Evolutionary conservation across 2,329 filamentous ascomycete species (phyloP), one percentile per base, ranked within the genome.

Genomic region (Claviceps paspali): DNA sequence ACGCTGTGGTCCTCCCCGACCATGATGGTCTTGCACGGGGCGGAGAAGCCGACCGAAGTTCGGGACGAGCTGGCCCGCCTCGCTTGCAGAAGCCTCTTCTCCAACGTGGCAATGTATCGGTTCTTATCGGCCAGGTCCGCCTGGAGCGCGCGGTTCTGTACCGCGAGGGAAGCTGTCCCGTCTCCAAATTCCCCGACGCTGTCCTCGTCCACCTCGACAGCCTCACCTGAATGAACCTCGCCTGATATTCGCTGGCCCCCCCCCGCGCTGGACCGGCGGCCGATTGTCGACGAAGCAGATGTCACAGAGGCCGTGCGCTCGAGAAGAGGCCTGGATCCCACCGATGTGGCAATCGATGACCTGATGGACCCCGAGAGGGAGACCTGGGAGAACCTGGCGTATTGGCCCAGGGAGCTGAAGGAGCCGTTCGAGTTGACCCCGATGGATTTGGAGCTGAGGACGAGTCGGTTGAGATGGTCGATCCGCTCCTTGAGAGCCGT

Each of bases 401-500:
- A 57, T 23, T 62, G 71, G 39, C 78, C 70, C 43, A 85, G 63
- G 2, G 78, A 71, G 47, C 78, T 83, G 47, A 77, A 76, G 1
- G 78, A 76, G 17, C 80, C 78, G 46, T 78, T 79, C 23, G 67
- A 70, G 57, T 98, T 98, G 38, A 98, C 91, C 5, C 91, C 91
- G 5, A 84, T 82, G 5, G 88, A 96, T 55, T 95, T 95, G 12
- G 88, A 96, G 55, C 85, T 93, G 41, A 98, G 64, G 45, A 98
- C 96, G 35, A 98, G 67, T 33, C 88, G 79, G 59, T 96, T 98
- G 33, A 98, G 68, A 57, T 98, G 91, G 54, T 95, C 87, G 49
- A 98, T 98, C 22, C 91, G 79, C 63, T 98, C 91, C 57, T 96
- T 98, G 38, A 98, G 64, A 1, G 91, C 91, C 1, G 91, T 98